These are phyloP conservation scores for Graphiopsis chlorocephala DNA, from an alignment of 2,329 filamentous ascomycete genomes.

Conservation along the genomic window DNA sequence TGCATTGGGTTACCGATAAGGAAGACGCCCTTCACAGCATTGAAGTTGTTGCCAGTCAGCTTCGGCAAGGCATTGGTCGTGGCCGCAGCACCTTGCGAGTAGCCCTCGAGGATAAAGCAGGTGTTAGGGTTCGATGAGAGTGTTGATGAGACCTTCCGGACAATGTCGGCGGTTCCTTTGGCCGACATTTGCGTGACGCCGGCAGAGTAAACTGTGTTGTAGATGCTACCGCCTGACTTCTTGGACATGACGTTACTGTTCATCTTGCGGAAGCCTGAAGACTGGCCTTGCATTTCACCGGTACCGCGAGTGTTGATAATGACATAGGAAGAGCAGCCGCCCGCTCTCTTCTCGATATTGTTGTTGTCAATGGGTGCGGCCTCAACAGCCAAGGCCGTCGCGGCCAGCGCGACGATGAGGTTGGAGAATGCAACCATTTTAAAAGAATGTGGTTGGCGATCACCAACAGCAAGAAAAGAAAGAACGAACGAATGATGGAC, in stretches of 20 bases:
- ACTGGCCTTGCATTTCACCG: constrained; percentile 24
- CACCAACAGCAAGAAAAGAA: background rate
- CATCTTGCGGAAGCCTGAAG: constrained; percentile 32
- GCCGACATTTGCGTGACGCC: constrained; percentile 28
- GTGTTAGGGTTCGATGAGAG: constrained; percentile 28
- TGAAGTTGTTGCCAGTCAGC: constrained; percentile 33
- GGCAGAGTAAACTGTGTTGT: constrained; percentile 38
- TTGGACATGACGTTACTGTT: constrained; percentile 30
- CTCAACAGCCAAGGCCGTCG: background rate
- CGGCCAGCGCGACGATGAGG: background rate
- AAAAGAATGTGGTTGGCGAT: background rate
- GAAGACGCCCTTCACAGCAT: constrained; percentile 39
- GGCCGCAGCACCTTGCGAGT: constrained; percentile 38
- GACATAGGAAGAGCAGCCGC: constrained; percentile 14
- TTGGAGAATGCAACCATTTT: background rate
- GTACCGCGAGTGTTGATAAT: constrained; percentile 29
- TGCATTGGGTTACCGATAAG: constrained; percentile 37
- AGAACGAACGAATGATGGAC: background rate
- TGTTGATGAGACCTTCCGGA: constrained; percentile 32
- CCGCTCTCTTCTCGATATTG: background rate
- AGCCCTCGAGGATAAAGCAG: constrained; percentile 40
- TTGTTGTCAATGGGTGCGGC: background rate
- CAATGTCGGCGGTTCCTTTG: constrained; percentile 33
- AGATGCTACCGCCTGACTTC: constrained; percentile 34
- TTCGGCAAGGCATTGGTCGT: constrained; percentile 35